These are phyloP conservation scores for Fusarium sacchari DNA, from an alignment of 2,329 filamentous ascomycete species.

Conservation along the genomic window DNA sequence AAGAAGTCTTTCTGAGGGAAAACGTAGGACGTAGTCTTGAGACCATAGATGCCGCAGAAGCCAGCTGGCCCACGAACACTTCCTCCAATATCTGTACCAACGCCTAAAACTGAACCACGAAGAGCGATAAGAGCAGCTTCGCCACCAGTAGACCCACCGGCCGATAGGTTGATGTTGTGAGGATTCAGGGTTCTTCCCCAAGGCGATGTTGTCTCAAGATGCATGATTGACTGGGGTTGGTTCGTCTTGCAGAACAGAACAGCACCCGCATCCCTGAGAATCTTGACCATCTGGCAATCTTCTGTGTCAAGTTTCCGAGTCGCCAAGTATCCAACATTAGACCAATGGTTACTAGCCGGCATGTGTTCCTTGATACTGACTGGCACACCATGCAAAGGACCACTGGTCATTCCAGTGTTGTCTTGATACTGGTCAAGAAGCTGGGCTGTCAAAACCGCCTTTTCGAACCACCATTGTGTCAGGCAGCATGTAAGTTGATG, in stretches of 20 bases:
- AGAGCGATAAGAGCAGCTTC: slow-evolving; percentile 53
- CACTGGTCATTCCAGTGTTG: slow-evolving; percentile 45
- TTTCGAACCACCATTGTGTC: slow-evolving; percentile 61
- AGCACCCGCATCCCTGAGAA: slow-evolving; percentile 68
- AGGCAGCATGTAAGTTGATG: slow-evolving; percentile 66
- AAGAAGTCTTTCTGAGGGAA: slow-evolving; percentile 44
- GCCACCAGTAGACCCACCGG: slow-evolving; percentile 72
- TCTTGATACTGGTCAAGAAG: slow-evolving; percentile 55
- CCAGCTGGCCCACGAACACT: slow-evolving; percentile 46
- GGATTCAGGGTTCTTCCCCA: slow-evolving; percentile 71
- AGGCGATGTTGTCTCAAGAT: slow-evolving; percentile 67
- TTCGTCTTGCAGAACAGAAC: slow-evolving; percentile 62
- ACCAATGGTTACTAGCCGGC: slow-evolving; percentile 61
- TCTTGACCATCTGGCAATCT: slow-evolving; percentile 66
- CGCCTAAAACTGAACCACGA: slow-evolving; percentile 50
- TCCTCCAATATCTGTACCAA: slow-evolving; percentile 54
- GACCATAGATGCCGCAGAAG: slow-evolving; percentile 45
- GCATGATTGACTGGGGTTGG: slow-evolving; percentile 65
- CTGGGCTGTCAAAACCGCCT: slow-evolving; percentile 55
- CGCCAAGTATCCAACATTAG: slow-evolving; percentile 62
- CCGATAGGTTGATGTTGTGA: slow-evolving; percentile 64
- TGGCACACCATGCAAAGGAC: slow-evolving; percentile 40
- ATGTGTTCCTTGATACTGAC: slow-evolving; percentile 61
- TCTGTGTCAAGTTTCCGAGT: slow-evolving; percentile 55
- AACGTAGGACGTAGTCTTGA: slow-evolving; percentile 35